Conservation (phyloP, 371 early-diverging fungal species). For the Saksenaea oblongispora region DNA sequence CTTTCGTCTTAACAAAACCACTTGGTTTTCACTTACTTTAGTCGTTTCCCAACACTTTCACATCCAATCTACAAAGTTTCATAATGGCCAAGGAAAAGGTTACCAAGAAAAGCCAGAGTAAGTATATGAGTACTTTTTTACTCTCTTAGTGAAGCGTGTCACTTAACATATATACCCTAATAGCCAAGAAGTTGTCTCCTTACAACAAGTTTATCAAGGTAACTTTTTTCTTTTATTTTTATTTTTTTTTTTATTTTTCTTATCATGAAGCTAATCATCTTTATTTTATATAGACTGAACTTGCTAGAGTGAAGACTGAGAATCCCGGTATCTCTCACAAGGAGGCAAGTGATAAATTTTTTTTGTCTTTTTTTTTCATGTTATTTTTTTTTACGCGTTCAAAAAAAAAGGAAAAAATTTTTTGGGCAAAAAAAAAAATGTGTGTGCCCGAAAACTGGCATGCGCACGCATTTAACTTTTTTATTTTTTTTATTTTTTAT, state of each 20-base stretch:
- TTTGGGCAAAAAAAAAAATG: background rate
- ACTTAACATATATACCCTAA: background rate
- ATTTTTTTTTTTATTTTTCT: background rate
- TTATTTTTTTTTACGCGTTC: conserved; percentile 7
- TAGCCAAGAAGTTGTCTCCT: conserved; percentile 42
- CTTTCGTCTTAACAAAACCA: conserved; percentile 16
- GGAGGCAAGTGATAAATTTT: conserved; percentile 38
- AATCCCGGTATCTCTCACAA: conserved; percentile 63
- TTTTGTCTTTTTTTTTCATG: conserved; percentile 9
- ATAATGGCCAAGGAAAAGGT: conserved; percentile 31
- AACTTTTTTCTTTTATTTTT: conserved; percentile 2
- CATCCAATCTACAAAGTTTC: conserved; percentile 20
- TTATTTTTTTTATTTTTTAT: background rate
- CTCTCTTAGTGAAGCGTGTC: background rate
- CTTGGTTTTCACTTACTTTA: conserved; percentile 12
- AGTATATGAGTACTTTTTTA: conserved; percentile 11
- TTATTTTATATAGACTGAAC: conserved; percentile 47
- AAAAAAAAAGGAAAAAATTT: background rate
- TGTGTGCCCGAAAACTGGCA: background rate
- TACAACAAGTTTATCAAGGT: conserved; percentile 76
- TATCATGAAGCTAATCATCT: background rate
- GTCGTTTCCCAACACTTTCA: conserved; percentile 2
- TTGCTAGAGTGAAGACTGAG: conserved; percentile 63
- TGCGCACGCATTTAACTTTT: conserved; percentile 5
- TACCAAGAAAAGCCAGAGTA: conserved; percentile 22